phyloP scores from a whole-genome alignment of 2,329 filamentous ascomycete genomes.

The Periglandula ipomoeae region DNA sequence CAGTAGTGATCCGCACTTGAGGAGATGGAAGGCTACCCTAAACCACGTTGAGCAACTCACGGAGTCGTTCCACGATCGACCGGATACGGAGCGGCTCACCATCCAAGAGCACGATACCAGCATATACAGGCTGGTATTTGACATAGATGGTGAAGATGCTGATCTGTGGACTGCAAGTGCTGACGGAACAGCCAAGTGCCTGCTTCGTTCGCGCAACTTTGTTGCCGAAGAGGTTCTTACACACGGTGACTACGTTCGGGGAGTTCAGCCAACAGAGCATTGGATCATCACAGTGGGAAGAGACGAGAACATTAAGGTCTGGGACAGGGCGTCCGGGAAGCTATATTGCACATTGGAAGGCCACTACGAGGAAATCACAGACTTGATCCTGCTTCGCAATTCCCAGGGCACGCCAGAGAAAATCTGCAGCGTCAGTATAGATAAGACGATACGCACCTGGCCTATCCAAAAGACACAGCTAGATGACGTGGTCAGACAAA shows the following conservation, averaged over 20 bases:
- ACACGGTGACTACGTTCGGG: constrained; percentile 86
- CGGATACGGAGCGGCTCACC: constrained; percentile 34
- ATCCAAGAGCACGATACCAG: constrained; percentile 84
- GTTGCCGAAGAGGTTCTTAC: constrained; percentile 60
- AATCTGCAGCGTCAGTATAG: constrained; percentile 78
- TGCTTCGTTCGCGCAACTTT: constrained; percentile 61
- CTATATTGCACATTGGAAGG: constrained; percentile 67
- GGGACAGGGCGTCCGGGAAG: constrained; percentile 67
- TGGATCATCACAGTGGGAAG: constrained; percentile 84
- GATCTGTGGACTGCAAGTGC: constrained; percentile 91
- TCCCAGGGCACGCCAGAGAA: constrained; percentile 27
- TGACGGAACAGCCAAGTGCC: constrained; percentile 78
- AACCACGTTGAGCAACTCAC: constrained; percentile 44
- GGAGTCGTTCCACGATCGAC: constrained; percentile 32
- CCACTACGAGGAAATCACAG: constrained; percentile 90
- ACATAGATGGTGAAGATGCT: constrained; percentile 47
- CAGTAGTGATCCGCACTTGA: constrained; percentile 71
- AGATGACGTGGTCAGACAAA: constrained; percentile 38
- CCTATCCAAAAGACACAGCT: constrained; percentile 53
- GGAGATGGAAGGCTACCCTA: constrained; percentile 60
- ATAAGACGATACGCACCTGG: constrained; percentile 83
- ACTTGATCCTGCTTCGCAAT: constrained; percentile 53
- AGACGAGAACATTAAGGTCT: constrained; percentile 86
- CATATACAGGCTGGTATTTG: constrained; percentile 73
- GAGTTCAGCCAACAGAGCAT: constrained; percentile 63